A percentile compares a stretch with the other conserved stretches of the same genome.
These are phyloP conservation scores for Chondrus crispus DNA, from an alignment of 23 red algal species.

Conservation along the genomic window DNA sequence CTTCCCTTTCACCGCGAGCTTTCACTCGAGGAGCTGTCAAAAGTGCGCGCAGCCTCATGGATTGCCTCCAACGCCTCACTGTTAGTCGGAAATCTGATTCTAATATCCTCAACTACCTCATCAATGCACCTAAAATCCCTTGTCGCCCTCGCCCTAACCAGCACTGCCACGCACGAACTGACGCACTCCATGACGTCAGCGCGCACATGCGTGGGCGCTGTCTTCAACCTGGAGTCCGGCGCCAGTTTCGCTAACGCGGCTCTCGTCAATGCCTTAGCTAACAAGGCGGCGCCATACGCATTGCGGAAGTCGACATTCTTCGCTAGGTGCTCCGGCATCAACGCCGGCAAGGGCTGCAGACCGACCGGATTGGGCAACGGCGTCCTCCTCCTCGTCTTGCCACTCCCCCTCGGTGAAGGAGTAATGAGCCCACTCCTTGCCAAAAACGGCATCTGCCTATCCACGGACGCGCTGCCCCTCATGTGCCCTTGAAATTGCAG, in stretches of 20 bases:
- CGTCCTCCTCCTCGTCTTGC: not conserved
- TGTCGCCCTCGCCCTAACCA: conserved; percentile 40
- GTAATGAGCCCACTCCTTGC: not conserved
- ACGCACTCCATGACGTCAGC: conserved; percentile 69
- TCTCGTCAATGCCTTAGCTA: conserved; percentile 49
- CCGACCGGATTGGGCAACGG: no score
- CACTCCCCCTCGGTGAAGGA: not conserved
- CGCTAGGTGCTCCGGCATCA: conserved; percentile 25
- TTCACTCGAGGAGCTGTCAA: conserved; percentile 10
- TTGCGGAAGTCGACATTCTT: conserved; percentile 58
- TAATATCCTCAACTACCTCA: conserved; percentile 33
- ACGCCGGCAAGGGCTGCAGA: not conserved
- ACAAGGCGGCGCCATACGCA: conserved; percentile 23
- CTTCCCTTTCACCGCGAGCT: no score
- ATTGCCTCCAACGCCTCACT: conserved; percentile 51
- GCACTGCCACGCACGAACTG: conserved; percentile 42
- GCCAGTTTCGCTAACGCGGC: conserved; percentile 24
- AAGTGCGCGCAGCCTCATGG: conserved; percentile 12
- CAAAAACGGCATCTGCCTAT: not conserved
- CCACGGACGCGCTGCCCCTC: not conserved
- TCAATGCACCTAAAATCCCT: conserved; percentile 23
- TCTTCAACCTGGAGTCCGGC: not conserved
- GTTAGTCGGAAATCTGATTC: conserved; percentile 30
- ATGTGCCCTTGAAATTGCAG: not conserved
- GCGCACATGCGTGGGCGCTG: not conserved